Evolutionary conservation across 495 filamentous ascomycete species (phyloP).

Genomic region (Annulohypoxylon maeteangense): DNA sequence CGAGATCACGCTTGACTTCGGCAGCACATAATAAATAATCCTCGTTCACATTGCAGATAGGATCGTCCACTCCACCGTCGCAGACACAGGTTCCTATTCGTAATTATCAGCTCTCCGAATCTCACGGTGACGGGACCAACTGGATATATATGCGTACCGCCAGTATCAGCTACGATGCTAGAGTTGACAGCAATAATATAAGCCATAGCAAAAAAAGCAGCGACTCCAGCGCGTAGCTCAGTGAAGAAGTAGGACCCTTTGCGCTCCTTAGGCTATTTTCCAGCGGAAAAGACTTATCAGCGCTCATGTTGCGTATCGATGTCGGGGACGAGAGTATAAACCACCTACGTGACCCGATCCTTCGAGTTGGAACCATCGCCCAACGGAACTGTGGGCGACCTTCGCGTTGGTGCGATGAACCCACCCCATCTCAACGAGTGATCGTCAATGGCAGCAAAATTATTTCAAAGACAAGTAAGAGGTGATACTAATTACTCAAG

Average conservation of each 20-base stretch:
- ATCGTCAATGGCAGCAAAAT: background rate
- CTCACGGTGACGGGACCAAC: background rate
- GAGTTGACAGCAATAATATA: slow-evolving; percentile 78
- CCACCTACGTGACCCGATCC: slow-evolving; percentile 76
- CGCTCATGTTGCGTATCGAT: background rate
- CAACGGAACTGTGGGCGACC: slow-evolving; percentile 69
- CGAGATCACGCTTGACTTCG: slow-evolving; percentile 77
- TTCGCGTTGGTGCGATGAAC: slow-evolving; percentile 63
- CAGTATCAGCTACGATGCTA: slow-evolving; percentile 69
- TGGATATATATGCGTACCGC: slow-evolving; percentile 44
- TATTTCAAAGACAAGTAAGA: too few species aligned
- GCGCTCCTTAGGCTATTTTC: slow-evolving; percentile 69
- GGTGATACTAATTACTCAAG: too few species aligned
- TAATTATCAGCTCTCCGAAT: slow-evolving; percentile 8
- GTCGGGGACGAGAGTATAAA: background rate
- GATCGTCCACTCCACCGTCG: slow-evolving; percentile 55
- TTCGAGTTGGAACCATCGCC: slow-evolving; percentile 78
- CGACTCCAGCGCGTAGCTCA: slow-evolving; percentile 79
- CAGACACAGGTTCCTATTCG: slow-evolving; percentile 77
- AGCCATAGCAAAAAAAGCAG: slow-evolving; percentile 90
- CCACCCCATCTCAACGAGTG: slow-evolving; percentile 54
- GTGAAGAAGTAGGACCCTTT: slow-evolving; percentile 83
- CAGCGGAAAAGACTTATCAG: slow-evolving; percentile 9
- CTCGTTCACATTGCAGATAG: slow-evolving; percentile 63
- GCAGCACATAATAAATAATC: slow-evolving; percentile 66